Evolutionary conservation across 345 rosid genomes (phyloP), one percentile per base, ranked within the genome.

Genomic region (Syzygium aromaticum): DNA sequence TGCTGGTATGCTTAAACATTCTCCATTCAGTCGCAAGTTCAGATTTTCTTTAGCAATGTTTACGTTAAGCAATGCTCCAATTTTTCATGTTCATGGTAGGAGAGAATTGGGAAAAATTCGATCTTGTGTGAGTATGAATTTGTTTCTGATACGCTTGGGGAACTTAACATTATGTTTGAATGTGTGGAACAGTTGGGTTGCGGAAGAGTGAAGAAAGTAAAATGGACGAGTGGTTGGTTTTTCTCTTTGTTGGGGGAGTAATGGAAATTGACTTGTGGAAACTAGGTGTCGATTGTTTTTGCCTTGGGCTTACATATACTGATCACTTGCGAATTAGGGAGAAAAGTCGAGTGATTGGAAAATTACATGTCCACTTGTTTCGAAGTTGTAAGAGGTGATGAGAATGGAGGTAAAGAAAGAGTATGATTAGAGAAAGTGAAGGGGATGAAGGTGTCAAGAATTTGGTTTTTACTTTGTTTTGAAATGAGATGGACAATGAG

Each of bases 1-100:
- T 87, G 97, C 98, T 19, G 98, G 99, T 97, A 92, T 2, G 88
- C 19, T 49, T 38, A 19, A 33, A 38, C 82, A 43, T 73, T 73
- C 49, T 38, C 49, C 49, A 38, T 73, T 73, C 27, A 73, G 46
- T 73, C 82, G 82, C 82, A 73, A 73, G 49, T 38, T 19, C 49
- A 19, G 25, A 23, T 73, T 73, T 38, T 73, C 38, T 73, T 33
- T 27, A 9, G 49, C 82, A 73, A 43, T 43, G 46, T 43, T 43
- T 43, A 43, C 46, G 7, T 43, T 43, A 43, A 9, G 49, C 82
- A 73, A 73, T 38, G 82, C 82, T 73, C 49, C 82, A 17, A 38
- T 38, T 73, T 73, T 73, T 73, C 27, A 21, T 11, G 82, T 73
- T 73, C 22, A 73, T 73, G 25, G 82, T 38, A 38, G 49, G 25